These are phyloP conservation scores for Rhodomyrtus psidioides DNA, from an alignment of 441 rosid genomes.

Conservation along the genomic window DNA sequence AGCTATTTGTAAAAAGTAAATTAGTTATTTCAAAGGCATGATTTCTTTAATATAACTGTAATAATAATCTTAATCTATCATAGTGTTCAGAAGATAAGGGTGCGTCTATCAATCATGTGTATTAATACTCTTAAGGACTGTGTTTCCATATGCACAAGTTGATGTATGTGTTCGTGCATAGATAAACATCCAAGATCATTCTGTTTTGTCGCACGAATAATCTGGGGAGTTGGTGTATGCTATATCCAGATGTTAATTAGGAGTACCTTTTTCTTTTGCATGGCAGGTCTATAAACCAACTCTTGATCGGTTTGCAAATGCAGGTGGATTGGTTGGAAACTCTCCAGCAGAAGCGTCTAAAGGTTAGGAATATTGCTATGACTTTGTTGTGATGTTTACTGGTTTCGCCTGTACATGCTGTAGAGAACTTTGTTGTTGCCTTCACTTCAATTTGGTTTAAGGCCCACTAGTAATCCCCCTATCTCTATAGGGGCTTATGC, in stretches of 20 bases:
- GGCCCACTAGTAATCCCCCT: neutral
- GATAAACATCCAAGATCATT: neutral
- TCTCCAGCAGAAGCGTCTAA: conserved; percentile 75
- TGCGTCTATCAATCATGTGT: neutral
- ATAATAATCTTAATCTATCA: neutral
- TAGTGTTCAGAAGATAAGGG: neutral
- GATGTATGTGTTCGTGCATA: neutral
- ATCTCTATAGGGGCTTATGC: neutral
- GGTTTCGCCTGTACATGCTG: neutral
- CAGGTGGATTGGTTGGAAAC: conserved; percentile 69
- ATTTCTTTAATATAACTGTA: neutral
- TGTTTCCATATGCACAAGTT: neutral
- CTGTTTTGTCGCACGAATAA: neutral
- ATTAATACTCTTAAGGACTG: neutral
- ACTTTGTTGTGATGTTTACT: neutral
- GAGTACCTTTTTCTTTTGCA: conserved; percentile 13
- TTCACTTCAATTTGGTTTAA: neutral
- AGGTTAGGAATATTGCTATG: conserved; percentile 32
- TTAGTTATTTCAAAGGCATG: neutral
- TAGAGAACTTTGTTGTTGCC: neutral
- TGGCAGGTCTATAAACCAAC: conserved; percentile 86
- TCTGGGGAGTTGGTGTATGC: neutral
- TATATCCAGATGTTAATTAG: neutral
- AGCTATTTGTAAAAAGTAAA: neutral
- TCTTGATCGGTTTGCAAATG: conserved; percentile 52